Conservation (phyloP, 345 rosid species). For the Turritis glabra region DNA sequence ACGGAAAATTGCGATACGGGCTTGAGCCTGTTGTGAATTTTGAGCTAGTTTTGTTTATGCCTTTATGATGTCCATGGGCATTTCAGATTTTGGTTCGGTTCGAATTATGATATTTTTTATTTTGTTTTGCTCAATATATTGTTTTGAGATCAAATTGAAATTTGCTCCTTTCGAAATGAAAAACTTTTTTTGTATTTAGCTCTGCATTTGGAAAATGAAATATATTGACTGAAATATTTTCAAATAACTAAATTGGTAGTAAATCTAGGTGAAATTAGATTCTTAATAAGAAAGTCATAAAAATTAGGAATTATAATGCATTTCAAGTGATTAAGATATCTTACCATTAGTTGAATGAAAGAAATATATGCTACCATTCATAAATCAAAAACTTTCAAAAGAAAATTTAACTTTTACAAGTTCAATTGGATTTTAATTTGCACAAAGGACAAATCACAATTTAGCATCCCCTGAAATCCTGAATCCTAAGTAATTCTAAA, state of each 20-base stretch:
- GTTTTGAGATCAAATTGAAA: neutral
- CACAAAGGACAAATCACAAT: neutral
- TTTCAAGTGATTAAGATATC: too few relatives aligned
- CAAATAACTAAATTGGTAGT: neutral
- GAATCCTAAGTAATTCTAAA: neutral
- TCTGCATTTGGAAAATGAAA: neutral
- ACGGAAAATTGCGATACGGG: constrained; percentile 52
- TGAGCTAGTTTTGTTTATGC: neutral
- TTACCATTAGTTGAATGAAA: neutral
- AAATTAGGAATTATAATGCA: too few relatives aligned
- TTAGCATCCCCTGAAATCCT: neutral
- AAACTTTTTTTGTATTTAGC: neutral
- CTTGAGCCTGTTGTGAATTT: constrained; percentile 43
- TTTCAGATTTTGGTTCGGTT: constrained; percentile 4
- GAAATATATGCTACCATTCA: neutral
- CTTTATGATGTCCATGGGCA: neutral
- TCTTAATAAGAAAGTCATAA: neutral
- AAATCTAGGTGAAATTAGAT: neutral
- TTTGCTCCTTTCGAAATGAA: neutral
- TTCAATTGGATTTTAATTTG: neutral
- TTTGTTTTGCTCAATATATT: neutral
- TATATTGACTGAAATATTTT: neutral
- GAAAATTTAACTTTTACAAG: neutral
- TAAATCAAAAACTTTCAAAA: neutral
- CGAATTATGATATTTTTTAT: neutral